Evolutionary conservation across 805 yeast species (phyloP).

Genomic region (Kodamaea laetipori): DNA sequence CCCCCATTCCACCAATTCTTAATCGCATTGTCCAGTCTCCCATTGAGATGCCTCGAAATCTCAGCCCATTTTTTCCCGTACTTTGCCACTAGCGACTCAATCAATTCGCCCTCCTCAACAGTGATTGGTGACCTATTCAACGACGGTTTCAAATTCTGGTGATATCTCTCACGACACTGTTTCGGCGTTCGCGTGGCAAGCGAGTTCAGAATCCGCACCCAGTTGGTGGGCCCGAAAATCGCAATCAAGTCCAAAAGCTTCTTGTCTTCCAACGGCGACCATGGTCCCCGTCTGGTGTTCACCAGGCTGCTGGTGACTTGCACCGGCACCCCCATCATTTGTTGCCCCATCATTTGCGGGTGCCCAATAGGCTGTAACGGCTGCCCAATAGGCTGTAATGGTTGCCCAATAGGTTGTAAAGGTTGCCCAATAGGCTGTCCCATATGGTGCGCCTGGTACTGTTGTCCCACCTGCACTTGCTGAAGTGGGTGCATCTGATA

Average conservation of each 20-base stretch:
- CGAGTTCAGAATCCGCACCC: slow-evolving; percentile 82
- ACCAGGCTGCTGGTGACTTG: slow-evolving; percentile 9
- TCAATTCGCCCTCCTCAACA: slow-evolving; percentile 77
- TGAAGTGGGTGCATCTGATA: slow-evolving; percentile 9
- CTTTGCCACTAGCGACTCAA: slow-evolving; percentile 74
- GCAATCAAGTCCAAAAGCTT: slow-evolving; percentile 68
- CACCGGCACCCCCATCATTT: slow-evolving; percentile 9
- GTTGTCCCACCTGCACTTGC: slow-evolving; percentile 2
- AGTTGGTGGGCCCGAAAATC: slow-evolving; percentile 76
- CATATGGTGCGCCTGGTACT: too few species aligned
- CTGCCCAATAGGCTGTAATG: slow-evolving; percentile 1
- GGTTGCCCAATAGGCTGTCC: too few species aligned
- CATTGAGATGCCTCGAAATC: slow-evolving; percentile 82
- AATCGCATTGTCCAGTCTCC: slow-evolving; percentile 87
- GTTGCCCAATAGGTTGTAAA: not conserved
- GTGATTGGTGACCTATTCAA: slow-evolving; percentile 82
- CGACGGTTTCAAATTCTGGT: slow-evolving; percentile 85
- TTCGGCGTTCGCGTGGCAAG: slow-evolving; percentile 82
- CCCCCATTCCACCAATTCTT: slow-evolving; percentile 98
- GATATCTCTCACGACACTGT: slow-evolving; percentile 89
- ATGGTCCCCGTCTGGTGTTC: slow-evolving; percentile 68
- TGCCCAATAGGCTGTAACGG: slow-evolving; percentile 4
- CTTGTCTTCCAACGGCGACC: slow-evolving; percentile 86
- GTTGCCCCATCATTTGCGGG: slow-evolving; percentile 8
- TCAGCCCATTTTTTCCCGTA: slow-evolving; percentile 95